These are phyloP conservation scores for Panus rudis DNA, from an alignment of 768 basidiomycete species.

Conservation along the genomic window DNA sequence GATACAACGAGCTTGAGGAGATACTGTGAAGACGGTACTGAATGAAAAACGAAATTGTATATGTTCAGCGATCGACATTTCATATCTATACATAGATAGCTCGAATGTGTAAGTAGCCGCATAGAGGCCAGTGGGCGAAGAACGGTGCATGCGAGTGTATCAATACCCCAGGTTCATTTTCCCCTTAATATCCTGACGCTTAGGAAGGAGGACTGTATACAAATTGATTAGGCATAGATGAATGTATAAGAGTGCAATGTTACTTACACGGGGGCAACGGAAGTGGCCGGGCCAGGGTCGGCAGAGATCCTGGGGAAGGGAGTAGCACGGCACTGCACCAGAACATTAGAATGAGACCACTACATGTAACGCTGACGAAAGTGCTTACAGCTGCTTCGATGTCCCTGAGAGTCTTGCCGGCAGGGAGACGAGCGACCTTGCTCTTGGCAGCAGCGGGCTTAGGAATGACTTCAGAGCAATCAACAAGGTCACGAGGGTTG, in stretches of 20 bases:
- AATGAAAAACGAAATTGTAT: too few relatives aligned
- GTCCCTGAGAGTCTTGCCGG: constrained; percentile 16
- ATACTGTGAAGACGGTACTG: too few relatives aligned
- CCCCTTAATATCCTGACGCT: too few relatives aligned
- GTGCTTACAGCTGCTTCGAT: constrained; percentile 16
- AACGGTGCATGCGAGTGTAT: too few relatives aligned
- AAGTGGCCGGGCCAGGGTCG: constrained; percentile 8
- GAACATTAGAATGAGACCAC: neutral
- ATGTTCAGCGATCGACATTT: too few relatives aligned
- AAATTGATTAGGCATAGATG: neutral
- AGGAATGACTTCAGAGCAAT: constrained; percentile 11
- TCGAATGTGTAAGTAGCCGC: too few relatives aligned
- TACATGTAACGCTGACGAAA: neutral
- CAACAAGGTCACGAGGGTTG: neutral
- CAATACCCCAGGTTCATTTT: too few relatives aligned
- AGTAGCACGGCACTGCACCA: neutral
- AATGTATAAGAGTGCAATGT: neutral
- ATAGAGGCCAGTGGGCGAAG: too few relatives aligned
- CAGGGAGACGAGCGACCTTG: constrained; percentile 14
- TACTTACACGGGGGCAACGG: constrained; percentile 9
- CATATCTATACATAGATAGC: too few relatives aligned
- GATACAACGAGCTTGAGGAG: too few relatives aligned
- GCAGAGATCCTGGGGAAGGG: neutral
- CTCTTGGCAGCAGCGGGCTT: neutral
- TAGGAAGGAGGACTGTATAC: neutral